These are phyloP conservation scores for Calonectria pteridis DNA, from an alignment of 2,329 filamentous ascomycete genomes.

Conservation along the genomic window DNA sequence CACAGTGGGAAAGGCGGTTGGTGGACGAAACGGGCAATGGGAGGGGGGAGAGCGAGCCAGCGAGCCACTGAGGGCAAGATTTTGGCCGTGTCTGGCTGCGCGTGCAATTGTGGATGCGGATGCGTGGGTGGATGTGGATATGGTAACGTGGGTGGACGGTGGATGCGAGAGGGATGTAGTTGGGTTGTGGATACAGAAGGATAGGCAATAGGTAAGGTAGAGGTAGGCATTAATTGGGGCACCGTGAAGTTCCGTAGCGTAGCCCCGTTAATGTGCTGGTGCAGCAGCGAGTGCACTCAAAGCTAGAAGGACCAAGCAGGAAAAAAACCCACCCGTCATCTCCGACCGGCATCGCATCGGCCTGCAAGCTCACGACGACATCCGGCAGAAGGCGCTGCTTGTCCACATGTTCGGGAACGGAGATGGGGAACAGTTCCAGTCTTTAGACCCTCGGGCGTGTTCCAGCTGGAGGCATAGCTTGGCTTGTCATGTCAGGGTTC, in stretches of 20 bases:
- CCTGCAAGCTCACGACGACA: background rate
- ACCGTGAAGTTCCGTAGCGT: constrained; percentile 39
- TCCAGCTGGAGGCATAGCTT: constrained; percentile 3
- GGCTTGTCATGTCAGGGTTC: constrained; percentile 4
- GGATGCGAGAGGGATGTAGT: constrained; percentile 11
- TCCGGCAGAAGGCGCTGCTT: background rate
- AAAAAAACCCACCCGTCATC: constrained; percentile 37
- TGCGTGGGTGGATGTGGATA: constrained; percentile 13
- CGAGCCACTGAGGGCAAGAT: background rate
- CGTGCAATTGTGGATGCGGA: background rate
- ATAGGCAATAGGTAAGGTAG: background rate
- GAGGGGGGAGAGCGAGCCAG: background rate
- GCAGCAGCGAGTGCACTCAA: constrained; percentile 14
- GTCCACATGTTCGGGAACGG: constrained; percentile 4
- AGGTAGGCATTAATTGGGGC: constrained; percentile 9
- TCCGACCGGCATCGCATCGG: constrained; percentile 39
- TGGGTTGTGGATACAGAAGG: constrained; percentile 8
- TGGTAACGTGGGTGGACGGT: constrained; percentile 1
- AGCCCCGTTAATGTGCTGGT: constrained; percentile 4
- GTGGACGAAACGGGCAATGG: constrained; percentile 2
- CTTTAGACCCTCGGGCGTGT: constrained; percentile 6
- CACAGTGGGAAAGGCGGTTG: background rate
- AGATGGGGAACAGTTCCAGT: constrained; percentile 17
- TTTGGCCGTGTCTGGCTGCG: background rate
- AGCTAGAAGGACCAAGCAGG: background rate